Evolutionary conservation across 129 eudicot species (phyloP), one percentile per base, ranked within the genome.

Genomic region (Heracleum sosnowskyi): DNA sequence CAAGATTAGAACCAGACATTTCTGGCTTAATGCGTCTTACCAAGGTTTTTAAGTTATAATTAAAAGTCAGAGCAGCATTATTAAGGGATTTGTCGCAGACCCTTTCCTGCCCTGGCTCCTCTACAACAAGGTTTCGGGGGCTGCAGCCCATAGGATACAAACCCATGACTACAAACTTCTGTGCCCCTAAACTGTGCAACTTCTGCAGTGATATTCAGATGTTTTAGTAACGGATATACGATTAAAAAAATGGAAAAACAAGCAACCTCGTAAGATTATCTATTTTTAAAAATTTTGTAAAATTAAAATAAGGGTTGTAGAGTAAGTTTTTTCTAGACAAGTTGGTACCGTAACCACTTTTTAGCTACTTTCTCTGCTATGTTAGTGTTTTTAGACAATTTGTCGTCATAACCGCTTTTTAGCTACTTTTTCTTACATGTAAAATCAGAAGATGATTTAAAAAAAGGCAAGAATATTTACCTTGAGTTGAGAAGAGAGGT

Each of bases 141-240:
- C 53, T 79, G 81, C 93, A 89, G n/a, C 93, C 93, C 13, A 85
- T 76, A 11, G 93, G 93, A 64, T 87, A 75, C 28, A 87, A 36
- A 7, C 80, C 69, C 81, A 89, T 77, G 17, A 89, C 11, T 26
- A 83, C 87, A 36, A 87, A 89, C 41, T 83, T 89, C 20, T 89
- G 78, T 17, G 83, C 91, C 31, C 93, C 93, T 69, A 79, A 47
- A 40, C 45, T 37, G 83, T 89, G 77, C 80, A 89, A 26, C 69
- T 63, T 89, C 93, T 89, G 83, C 60, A 75, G n/a, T 8, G 7
- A 57, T 57, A 7, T 22, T 57, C 55, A 47, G 7, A 47, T 16
- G n/a, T n/a, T 17, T 47, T 47, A 16, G 24, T 9, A 7, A 60
- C 16, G 22, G 1, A 0, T 60, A 28, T 6, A 60, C 3, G 15